phyloP scores from a whole-genome alignment of 2,329 filamentous ascomycete genomes.

The Cordyceps farinosa region DNA sequence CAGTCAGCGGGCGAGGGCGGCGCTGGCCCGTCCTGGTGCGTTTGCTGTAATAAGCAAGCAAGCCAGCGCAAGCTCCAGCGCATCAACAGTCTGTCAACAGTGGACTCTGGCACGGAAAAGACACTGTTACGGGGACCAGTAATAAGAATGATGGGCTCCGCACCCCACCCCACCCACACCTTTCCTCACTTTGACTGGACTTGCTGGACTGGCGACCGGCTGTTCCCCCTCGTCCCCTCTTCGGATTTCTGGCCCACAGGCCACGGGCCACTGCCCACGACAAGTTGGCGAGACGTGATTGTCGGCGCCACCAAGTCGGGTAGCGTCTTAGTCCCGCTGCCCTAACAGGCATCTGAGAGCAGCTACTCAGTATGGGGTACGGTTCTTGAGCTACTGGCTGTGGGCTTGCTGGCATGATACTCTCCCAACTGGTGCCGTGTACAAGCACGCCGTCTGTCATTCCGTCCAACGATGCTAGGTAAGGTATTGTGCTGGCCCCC shows the following conservation, averaged over 20 bases:
- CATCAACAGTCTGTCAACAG: neutral
- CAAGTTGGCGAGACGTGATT: slow-evolving; percentile 14
- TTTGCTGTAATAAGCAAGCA: slow-evolving; percentile 10
- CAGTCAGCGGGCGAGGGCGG: slow-evolving; percentile 15
- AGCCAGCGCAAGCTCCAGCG: neutral
- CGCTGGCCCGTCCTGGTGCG: slow-evolving; percentile 11
- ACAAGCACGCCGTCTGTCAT: neutral
- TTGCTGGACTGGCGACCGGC: neutral
- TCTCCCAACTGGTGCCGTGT: neutral
- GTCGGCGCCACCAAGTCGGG: slow-evolving; percentile 12
- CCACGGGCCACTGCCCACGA: neutral
- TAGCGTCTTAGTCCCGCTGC: slow-evolving; percentile 1
- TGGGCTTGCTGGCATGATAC: neutral
- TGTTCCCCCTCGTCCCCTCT: neutral
- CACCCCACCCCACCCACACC: slow-evolving; percentile 11
- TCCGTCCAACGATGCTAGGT: neutral
- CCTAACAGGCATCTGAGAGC: neutral
- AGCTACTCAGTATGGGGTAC: neutral
- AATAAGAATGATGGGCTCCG: slow-evolving; percentile 12
- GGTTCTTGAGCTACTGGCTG: neutral
- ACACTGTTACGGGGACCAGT: slow-evolving; percentile 7
- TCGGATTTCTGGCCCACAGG: neutral
- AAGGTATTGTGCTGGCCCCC: neutral
- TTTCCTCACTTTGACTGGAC: neutral
- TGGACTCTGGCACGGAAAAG: neutral